Base-by-base conservation (phyloP, 2,329 filamentous ascomycete genomes). In the Penicillium sp. region DNA sequence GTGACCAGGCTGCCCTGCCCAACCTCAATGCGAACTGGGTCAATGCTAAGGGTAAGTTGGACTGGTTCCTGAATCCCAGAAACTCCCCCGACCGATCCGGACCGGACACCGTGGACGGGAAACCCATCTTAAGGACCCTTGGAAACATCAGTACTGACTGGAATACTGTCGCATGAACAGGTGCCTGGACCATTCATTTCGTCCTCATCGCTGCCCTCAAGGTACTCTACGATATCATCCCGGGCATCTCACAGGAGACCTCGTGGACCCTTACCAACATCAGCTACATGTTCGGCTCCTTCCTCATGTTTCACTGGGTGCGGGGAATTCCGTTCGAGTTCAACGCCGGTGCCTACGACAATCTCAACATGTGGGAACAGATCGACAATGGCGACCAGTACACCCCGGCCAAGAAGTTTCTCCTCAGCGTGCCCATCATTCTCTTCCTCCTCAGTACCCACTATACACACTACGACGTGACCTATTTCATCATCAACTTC, bases 331-430 rank as follows among this genome's bases (percentile, higher is more conserved):
- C 93, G 5, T 98, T 98, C 68, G 93, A 98, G 72, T 98, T 98
- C 81, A 98, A 98, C 69, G 87, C 89, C 49, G 93, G 93, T 52
- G 93, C 93, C 62, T 98, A 97, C 73, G 93, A 98, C 79, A 97
- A 98, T 72, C 81, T 98, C 67, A 98, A 97, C 77, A 97, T 98
- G 93, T 98, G 93, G 93, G 93, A 98, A 77, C 93, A 98, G 76
- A 98, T 98, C 71, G 93, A 98, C 77, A 95, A 97, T 66, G 93
- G 93, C 41, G 93, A 93, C 63, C 93, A 98, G 72, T 98, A 97
- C 76, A 98, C 93, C 0, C 93, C 93, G 3, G 89, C 93, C 59
- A 98, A 98, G 80, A 98, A 98, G 74, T 98, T 98, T 67, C 79
- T 98, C 52, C 84, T 97, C 62, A 89, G 87, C 65, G 92, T 97